Percentiles rank a stretch among this genome's conserved stretches.
These are phyloP conservation scores for Zymoseptoria pseudotritici DNA, from an alignment of 2,329 filamentous ascomycete genomes.

Conservation along the genomic window DNA sequence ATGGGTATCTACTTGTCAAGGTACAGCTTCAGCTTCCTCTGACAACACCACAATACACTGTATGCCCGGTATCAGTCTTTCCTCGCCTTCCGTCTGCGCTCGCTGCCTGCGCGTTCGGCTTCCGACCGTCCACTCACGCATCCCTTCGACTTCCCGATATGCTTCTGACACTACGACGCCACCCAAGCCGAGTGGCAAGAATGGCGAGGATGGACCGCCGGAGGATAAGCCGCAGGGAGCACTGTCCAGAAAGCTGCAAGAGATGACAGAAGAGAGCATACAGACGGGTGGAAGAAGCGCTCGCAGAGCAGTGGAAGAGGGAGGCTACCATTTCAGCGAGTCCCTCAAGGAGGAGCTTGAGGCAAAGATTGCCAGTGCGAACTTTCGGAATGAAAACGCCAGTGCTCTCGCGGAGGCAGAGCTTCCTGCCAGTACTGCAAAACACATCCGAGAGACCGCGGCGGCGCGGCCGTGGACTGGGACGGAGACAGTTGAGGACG, in stretches of 20 bases:
- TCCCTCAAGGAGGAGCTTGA: conserved; percentile 52
- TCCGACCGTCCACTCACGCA: background rate
- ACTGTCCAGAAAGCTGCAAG: conserved; percentile 50
- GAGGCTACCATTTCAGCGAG: conserved; percentile 49
- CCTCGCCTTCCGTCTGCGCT: background rate
- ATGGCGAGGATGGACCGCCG: conserved; percentile 9
- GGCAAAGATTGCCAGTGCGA: conserved; percentile 50
- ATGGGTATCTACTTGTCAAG: background rate
- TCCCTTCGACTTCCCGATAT: background rate
- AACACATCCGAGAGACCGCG: conserved; percentile 61
- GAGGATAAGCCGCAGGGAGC: conserved; percentile 36
- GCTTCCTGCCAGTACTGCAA: conserved; percentile 55
- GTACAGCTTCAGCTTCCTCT: background rate
- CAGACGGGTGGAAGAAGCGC: conserved; percentile 49
- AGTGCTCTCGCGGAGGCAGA: conserved; percentile 47
- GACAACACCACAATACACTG: background rate
- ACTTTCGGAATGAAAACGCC: conserved; percentile 48
- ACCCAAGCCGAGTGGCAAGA: conserved; percentile 6
- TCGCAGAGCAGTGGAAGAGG: conserved; percentile 51
- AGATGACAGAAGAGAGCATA: conserved; percentile 55
- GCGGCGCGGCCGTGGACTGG: conserved; percentile 69
- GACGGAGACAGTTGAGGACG: conserved; percentile 64
- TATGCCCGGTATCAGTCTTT: background rate
- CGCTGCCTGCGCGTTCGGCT: background rate
- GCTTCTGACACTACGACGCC: conserved; percentile 9